Percentiles rank a stretch among this genome's conserved stretches.
Conservation (phyloP, 2,329 filamentous ascomycete species). For the Hyphodiscus sp. region DNA sequence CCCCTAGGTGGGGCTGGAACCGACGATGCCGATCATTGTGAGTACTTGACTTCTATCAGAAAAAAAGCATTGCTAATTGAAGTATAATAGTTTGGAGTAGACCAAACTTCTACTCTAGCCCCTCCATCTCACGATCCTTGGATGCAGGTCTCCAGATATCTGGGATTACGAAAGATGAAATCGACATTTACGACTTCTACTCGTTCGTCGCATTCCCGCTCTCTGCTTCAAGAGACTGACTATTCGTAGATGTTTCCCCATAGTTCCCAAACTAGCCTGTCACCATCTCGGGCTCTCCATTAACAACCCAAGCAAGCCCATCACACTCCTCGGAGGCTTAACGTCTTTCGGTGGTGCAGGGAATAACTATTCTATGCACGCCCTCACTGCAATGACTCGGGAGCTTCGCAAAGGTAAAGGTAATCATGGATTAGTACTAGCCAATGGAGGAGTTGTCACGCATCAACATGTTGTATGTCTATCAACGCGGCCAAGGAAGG, state of each 20-base stretch:
- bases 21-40: slow-evolving; percentile 49
- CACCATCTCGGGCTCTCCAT: slow-evolving; percentile 50
- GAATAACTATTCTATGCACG: slow-evolving; percentile 67
- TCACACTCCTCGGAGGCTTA: slow-evolving; percentile 58
- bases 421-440: slow-evolving; percentile 50
- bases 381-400: slow-evolving; percentile 49
- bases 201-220: slow-evolving; percentile 35
- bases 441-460: slow-evolving; percentile 59
- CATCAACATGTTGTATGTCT: slow-evolving; percentile 59
- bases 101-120: slow-evolving; percentile 50
- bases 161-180: slow-evolving; percentile 40
- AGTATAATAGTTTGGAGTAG: slow-evolving; percentile 51
- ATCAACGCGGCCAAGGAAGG: slow-evolving; percentile 38
- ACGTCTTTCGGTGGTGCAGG: slow-evolving; percentile 65
- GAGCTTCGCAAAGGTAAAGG: slow-evolving; percentile 37
- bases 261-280: slow-evolving; percentile 61
- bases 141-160: slow-evolving; percentile 46
- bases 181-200: slow-evolving; percentile 60
- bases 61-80: too few relatives aligned
- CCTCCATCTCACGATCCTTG: slow-evolving; percentile 51
- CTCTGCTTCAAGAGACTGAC: not conserved
- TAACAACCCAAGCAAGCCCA: slow-evolving; percentile 38
- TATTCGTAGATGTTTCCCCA: slow-evolving; percentile 54
- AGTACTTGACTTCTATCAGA: slow-evolving; percentile 12
- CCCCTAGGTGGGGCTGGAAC: slow-evolving; percentile 58